These are phyloP conservation scores for Xylariaceae sp. DNA, from an alignment of 2,329 filamentous ascomycete genomes.

Conservation along the genomic window DNA sequence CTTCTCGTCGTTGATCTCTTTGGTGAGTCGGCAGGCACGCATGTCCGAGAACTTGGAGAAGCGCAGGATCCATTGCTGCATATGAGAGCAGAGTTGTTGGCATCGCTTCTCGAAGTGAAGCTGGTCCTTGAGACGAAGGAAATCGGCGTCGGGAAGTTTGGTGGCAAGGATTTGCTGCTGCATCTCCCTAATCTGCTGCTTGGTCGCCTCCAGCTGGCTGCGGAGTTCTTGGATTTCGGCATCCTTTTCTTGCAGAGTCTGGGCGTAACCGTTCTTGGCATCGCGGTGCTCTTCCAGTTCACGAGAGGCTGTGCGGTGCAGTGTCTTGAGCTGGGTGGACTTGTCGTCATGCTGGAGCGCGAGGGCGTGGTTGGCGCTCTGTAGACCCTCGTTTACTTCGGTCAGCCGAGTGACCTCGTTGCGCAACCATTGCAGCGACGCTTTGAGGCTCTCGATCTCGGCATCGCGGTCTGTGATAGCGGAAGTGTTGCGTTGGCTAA, in stretches of 20 bases:
- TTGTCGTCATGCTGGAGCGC: constrained; percentile 70
- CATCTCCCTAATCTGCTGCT: constrained; percentile 54
- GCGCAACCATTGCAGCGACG: constrained; percentile 72
- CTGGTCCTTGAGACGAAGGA: constrained; percentile 77
- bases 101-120: constrained; percentile 94
- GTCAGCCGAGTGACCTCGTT: constrained; percentile 75
- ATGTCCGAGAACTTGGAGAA: constrained; percentile 98
- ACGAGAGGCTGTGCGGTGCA: constrained; percentile 59
- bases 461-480: constrained; percentile 75
- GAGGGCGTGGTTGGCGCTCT: constrained; percentile 71
- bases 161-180: constrained; percentile 53
- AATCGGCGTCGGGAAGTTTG: constrained; percentile 61
- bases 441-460: constrained; percentile 78
- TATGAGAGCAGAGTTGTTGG: constrained; percentile 89
- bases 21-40: constrained; percentile 75
- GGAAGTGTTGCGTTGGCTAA: constrained; percentile 61
- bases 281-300: constrained; percentile 65
- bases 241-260: constrained; percentile 73
- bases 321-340: constrained; percentile 60
- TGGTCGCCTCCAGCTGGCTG: constrained; percentile 69
- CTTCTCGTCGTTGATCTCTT: constrained; percentile 84
- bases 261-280: constrained; percentile 57
- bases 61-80: constrained; percentile 94
- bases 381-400: constrained; percentile 75
- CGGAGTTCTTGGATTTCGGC: constrained; percentile 74